phyloP scores from a whole-genome alignment of 1,139 yeast species.

The Hansenula lynferdii region DNA sequence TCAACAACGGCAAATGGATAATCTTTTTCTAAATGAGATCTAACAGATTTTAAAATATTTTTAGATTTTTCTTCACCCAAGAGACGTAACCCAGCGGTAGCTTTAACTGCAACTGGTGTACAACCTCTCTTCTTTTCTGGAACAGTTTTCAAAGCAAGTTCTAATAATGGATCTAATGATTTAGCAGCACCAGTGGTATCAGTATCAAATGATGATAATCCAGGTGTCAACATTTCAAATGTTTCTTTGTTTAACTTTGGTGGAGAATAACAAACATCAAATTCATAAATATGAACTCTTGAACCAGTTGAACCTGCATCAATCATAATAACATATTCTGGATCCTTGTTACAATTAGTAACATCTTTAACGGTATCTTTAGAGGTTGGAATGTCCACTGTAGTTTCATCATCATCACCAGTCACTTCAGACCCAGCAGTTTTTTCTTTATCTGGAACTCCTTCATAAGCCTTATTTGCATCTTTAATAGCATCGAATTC shows the following conservation, averaged over 20 bases:
- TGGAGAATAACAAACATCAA: constrained; percentile 78
- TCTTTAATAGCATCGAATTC: constrained; percentile 23
- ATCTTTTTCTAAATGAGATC: constrained; percentile 64
- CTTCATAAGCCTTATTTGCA: constrained; percentile 20
- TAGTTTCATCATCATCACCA: constrained; percentile 3
- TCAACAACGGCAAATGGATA: constrained; percentile 90
- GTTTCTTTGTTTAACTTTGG: constrained; percentile 75
- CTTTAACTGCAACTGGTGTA: constrained; percentile 94
- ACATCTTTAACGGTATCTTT: constrained; percentile 2
- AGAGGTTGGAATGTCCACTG: neutral
- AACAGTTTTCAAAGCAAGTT: constrained; percentile 66
- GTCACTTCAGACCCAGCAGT: neutral
- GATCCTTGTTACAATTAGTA: constrained; percentile 28
- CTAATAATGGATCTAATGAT: constrained; percentile 76
- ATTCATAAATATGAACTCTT: constrained; percentile 88
- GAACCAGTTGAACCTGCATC: constrained; percentile 99
- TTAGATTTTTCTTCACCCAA: constrained; percentile 72
- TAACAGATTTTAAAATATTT: constrained; percentile 71
- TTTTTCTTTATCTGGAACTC: constrained; percentile 21
- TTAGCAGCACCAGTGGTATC: constrained; percentile 83
- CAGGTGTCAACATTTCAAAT: constrained; percentile 89
- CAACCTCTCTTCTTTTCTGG: constrained; percentile 72
- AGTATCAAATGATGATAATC: constrained; percentile 78
- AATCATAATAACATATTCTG: constrained; percentile 75
- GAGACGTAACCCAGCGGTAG: constrained; percentile 94